phyloP scores from a whole-genome alignment of 768 basidiomycete genomes.

The Tephrocybe sp. region DNA sequence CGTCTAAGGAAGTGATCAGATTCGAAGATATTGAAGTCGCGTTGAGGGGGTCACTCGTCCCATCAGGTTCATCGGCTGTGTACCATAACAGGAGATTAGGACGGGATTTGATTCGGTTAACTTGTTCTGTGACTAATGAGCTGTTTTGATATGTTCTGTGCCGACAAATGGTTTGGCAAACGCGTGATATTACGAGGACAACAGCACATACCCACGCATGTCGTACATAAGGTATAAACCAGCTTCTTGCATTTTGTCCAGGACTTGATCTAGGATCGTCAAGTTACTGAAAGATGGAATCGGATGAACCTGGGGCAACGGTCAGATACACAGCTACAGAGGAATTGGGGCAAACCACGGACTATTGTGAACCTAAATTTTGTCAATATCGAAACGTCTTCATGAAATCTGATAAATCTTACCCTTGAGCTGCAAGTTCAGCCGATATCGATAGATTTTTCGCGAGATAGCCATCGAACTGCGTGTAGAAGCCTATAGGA shows the following conservation, averaged over 20 bases:
- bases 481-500: constrained; percentile 75
- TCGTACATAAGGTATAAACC: constrained; percentile 78
- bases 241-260: constrained; percentile 71
- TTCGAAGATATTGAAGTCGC: constrained; percentile 53
- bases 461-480: constrained; percentile 52
- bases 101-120: constrained; percentile 62
- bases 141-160: constrained; percentile 61
- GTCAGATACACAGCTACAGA: constrained; percentile 20
- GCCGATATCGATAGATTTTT: constrained; percentile 52
- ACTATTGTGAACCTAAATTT: constrained; percentile 37
- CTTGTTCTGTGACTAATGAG: constrained; percentile 62
- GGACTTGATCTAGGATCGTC: constrained; percentile 51
- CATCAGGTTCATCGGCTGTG: constrained; percentile 71
- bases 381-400: not conserved
- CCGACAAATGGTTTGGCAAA: constrained; percentile 6
- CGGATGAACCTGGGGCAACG: constrained; percentile 56
- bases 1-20: constrained; percentile 57
- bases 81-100: constrained; percentile 74
- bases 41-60: constrained; percentile 62
- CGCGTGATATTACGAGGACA: not conserved
- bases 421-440: constrained; percentile 57
- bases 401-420: constrained; percentile 20
- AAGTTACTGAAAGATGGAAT: constrained; percentile 64
- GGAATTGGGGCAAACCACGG: constrained; percentile 16
- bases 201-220: constrained; percentile 54